Evolutionary conservation across 345 rosid species (phyloP), one percentile per base, ranked within the genome.

Genomic region (Populus nigra): DNA sequence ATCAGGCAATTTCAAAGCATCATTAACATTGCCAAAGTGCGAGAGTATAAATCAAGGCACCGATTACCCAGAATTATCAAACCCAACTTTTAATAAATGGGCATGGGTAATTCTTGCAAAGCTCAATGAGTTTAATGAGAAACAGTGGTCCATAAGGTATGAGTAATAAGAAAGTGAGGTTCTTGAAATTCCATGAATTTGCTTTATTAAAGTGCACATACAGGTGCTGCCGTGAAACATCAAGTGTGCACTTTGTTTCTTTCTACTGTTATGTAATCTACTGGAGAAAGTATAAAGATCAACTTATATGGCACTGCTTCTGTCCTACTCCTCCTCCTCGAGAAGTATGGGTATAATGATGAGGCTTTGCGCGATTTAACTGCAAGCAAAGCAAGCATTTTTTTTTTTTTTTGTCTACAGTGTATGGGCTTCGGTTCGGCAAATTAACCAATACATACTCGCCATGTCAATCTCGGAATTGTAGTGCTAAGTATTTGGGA

Each of bases 21-120:
- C 90, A 76, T 71, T 5, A 73, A 76, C 25, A 43, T 87, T 39
- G 18, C 88, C 91, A 67, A 86, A 71, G 55, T 80, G 31, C 31
- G 77, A 23, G 85, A 85, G 83, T 92, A 94, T 8, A 94, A 73
- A 62, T 91, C 90, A 65, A 94, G 83, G 78, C 88, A 92, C 2
- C 90, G 93, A 73, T 92, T 94, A 33, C 89, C 91, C 86, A 90
- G 85, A 79, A 81, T 77, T 63, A 77, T 79, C 33, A n/a, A 88
- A 76, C 11, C 96, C 94, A 65, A 84, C 79, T 83, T 91, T 90
- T 39, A 91, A 45, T 84, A 94, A 75, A 82, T 82, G 90, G 69
- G 91, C 90, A 81, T 94, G 94, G 43, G 90, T 72, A 77, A 73
- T 71, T 75, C 80, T 77, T 57, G 83, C 68, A 12, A 83, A 80